Conservation (phyloP, 495 filamentous ascomycete genomes). For the Hypoxylon crocopeplum region DNA sequence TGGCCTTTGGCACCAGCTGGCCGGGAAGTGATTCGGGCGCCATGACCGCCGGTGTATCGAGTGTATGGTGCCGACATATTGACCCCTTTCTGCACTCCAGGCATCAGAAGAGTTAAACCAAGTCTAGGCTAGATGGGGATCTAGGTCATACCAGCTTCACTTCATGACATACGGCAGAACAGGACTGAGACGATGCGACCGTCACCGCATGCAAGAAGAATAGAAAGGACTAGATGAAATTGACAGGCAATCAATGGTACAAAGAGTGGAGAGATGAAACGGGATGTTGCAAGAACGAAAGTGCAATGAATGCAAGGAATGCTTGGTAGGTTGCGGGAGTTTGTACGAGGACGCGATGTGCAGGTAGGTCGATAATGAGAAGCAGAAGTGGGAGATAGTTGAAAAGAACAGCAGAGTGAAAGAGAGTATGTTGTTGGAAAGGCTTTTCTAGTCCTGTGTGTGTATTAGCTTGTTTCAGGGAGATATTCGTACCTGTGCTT, state of each 20-base stretch:
- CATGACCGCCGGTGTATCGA: constrained; percentile 19
- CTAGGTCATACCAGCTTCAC: not conserved
- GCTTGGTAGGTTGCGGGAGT: too few species aligned
- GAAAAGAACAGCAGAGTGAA: not conserved
- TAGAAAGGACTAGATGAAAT: too few species aligned
- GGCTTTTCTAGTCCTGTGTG: not conserved
- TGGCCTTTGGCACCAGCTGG: constrained; percentile 16
- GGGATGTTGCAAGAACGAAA: not conserved
- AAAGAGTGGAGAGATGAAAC: constrained; percentile 2
- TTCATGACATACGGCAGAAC: not conserved
- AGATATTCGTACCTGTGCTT: constrained; percentile 2
- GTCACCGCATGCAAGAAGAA: not conserved
- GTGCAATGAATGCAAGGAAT: not conserved
- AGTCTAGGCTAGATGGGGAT: not conserved
- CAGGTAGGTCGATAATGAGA: too few species aligned
- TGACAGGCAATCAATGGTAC: not conserved
- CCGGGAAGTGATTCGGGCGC: constrained; percentile 11
- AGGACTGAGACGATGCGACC: not conserved
- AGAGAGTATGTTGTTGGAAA: not conserved
- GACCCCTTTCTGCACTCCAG: not conserved
- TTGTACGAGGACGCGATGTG: too few species aligned
- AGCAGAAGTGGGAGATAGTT: not conserved
- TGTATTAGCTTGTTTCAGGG: constrained; percentile 23
- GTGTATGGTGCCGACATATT: constrained; percentile 29
- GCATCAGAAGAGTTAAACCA: not conserved